These are phyloP conservation scores for Talaromyces stipitatus DNA, from an alignment of 495 filamentous ascomycete species.

Conservation along the genomic window DNA sequence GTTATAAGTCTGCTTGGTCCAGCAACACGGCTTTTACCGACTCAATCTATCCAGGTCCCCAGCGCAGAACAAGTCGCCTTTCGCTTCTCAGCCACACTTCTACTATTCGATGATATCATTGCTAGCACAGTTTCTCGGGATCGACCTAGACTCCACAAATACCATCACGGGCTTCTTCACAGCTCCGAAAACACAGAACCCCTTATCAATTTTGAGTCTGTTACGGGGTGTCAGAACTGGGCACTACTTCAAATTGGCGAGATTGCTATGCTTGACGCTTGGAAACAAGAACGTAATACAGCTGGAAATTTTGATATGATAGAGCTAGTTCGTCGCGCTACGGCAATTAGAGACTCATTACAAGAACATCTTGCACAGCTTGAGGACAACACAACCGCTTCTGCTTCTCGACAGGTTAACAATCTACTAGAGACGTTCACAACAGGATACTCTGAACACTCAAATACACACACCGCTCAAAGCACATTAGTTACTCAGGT, in stretches of 20 bases:
- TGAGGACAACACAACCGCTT: not conserved
- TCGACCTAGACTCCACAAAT: slow-evolving; percentile 33
- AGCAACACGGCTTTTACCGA: slow-evolving; percentile 10
- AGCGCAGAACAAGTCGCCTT: slow-evolving; percentile 45
- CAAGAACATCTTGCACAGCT: slow-evolving; percentile 11
- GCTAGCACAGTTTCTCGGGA: slow-evolving; percentile 36
- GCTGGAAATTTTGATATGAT: slow-evolving; percentile 22
- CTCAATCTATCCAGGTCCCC: slow-evolving; percentile 19
- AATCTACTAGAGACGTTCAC: slow-evolving; percentile 6
- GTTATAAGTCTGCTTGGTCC: slow-evolving; percentile 23
- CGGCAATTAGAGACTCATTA: slow-evolving; percentile 19
- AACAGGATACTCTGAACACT: not conserved
- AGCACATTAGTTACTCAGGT: slow-evolving; percentile 15
- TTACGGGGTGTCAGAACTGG: slow-evolving; percentile 27
- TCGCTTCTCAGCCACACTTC: slow-evolving; percentile 40
- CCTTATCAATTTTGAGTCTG: slow-evolving; percentile 18
- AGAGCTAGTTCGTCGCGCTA: slow-evolving; percentile 21
- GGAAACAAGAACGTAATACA: slow-evolving; percentile 22
- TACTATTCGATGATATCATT: slow-evolving; percentile 43
- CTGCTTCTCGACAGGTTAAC: not conserved
- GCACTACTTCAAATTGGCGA: slow-evolving; percentile 23
- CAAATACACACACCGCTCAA: slow-evolving; percentile 5
- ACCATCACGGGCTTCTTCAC: slow-evolving; percentile 20
- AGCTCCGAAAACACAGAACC: slow-evolving; percentile 7
- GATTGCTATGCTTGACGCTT: slow-evolving; percentile 25